These are phyloP conservation scores for Bisporella sp. DNA, from an alignment of 2,329 filamentous ascomycete species.

Conservation along the genomic window DNA sequence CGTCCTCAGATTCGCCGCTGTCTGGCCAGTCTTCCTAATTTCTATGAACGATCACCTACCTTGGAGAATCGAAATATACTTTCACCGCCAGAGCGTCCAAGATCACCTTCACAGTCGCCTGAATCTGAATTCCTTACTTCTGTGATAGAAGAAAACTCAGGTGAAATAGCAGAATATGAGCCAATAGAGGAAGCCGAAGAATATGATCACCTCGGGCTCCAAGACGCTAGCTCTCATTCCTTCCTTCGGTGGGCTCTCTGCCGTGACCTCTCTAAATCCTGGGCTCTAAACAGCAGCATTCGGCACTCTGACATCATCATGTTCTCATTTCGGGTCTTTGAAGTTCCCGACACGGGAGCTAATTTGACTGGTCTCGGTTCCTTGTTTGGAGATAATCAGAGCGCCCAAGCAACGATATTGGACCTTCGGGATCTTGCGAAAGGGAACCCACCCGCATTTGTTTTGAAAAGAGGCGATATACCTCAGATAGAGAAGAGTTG, in stretches of 20 bases:
- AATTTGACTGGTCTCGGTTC: too few relatives aligned
- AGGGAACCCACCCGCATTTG: neutral
- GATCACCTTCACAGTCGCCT: neutral
- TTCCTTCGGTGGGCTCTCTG: too few relatives aligned
- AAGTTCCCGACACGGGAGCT: too few relatives aligned
- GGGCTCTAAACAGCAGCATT: too few relatives aligned
- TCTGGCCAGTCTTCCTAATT: neutral
- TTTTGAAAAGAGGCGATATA: neutral
- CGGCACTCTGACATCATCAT: too few relatives aligned
- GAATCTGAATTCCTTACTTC: neutral
- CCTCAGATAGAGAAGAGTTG: neutral
- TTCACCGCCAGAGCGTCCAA: neutral
- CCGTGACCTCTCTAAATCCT: too few relatives aligned
- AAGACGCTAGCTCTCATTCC: too few relatives aligned
- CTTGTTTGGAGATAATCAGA: neutral
- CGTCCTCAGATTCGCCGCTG: neutral
- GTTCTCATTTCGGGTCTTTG: too few relatives aligned
- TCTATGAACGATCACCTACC: neutral
- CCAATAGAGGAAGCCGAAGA: too few relatives aligned
- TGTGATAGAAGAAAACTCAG: too few relatives aligned
- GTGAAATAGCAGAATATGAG: too few relatives aligned
- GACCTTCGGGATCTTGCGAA: neutral
- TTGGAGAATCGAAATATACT: neutral
- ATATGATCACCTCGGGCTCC: too few relatives aligned
- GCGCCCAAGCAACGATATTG: neutral